Evolutionary conservation across 1,284 basidiomycete species (phyloP).

Genomic region (Agaricales sp.): DNA sequence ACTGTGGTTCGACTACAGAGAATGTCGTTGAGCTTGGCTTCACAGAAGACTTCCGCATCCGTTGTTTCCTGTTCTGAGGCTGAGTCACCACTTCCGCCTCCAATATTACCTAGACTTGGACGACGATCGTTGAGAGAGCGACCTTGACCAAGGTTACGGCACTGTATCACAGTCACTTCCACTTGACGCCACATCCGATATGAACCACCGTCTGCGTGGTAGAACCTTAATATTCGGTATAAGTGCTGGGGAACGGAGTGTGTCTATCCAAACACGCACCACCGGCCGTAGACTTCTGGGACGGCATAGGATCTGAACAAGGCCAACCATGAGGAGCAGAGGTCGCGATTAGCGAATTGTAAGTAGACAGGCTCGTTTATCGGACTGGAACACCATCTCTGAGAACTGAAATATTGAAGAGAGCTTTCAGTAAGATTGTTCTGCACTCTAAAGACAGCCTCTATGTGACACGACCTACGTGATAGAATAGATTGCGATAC

Average conservation of each 20-base stretch:
- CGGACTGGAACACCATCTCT: slow-evolving; percentile 46
- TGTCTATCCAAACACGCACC: slow-evolving; percentile 8
- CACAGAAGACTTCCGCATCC: slow-evolving; percentile 62
- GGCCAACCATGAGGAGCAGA: slow-evolving; percentile 59
- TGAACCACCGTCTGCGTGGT: slow-evolving; percentile 55
- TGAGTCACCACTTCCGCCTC: slow-evolving; percentile 22
- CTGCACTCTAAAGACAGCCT: background rate
- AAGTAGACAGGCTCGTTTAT: slow-evolving; percentile 62
- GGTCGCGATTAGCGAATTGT: slow-evolving; percentile 48
- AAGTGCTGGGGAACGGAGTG: background rate
- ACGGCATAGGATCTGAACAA: slow-evolving; percentile 67
- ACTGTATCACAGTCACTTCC: slow-evolving; percentile 58
- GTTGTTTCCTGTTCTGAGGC: slow-evolving; percentile 36
- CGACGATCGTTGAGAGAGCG: slow-evolving; percentile 19
- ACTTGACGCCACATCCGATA: slow-evolving; percentile 82
- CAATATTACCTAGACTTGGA: slow-evolving; percentile 1
- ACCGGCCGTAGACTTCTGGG: slow-evolving; percentile 65
- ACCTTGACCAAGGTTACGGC: slow-evolving; percentile 50
- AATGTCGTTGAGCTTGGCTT: slow-evolving; percentile 52
- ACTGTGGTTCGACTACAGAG: slow-evolving; percentile 63
- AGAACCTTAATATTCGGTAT: slow-evolving; percentile 16
- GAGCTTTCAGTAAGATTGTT: too few relatives aligned
- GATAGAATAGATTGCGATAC: slow-evolving; percentile 55
- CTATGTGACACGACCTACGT: slow-evolving; percentile 28
- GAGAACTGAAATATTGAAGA: slow-evolving; percentile 29